These are phyloP conservation scores for Cystobasidium pallidum DNA, from an alignment of 1,284 basidiomycete genomes.

Conservation along the genomic window DNA sequence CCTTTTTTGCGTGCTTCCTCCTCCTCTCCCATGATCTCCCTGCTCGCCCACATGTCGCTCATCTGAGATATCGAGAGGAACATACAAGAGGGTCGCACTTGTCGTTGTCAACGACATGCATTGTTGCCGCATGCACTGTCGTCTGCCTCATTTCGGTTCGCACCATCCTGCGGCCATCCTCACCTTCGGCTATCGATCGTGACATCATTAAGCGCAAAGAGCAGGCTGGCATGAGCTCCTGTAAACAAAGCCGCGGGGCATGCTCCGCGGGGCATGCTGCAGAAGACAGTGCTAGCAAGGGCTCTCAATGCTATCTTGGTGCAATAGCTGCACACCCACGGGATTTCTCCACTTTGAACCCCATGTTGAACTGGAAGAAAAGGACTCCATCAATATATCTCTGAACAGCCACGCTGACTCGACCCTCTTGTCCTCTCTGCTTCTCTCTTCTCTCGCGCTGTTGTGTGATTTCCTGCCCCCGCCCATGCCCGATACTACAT, in stretches of 20 bases:
- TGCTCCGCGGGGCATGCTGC: no score
- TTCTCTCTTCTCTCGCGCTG: conserved; percentile 21
- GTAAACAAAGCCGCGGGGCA: no score
- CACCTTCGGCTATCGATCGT: conserved; percentile 52
- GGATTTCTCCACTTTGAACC: no score
- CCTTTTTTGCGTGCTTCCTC: conserved; percentile 52
- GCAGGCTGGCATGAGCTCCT: not conserved
- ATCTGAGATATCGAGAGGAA: not conserved
- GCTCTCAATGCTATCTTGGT: not conserved
- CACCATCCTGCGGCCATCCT: not conserved
- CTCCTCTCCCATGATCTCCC: conserved; percentile 7
- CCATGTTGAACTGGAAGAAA: not conserved
- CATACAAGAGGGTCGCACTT: conserved; percentile 9
- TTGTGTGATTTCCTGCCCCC: no score
- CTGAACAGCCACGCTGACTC: conserved; percentile 43
- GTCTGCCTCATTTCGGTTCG: conserved; percentile 44
- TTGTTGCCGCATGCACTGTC: not conserved
- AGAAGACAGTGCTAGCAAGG: not conserved
- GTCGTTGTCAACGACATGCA: not conserved
- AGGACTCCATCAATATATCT: not conserved
- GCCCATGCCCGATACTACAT: no score
- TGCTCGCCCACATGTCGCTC: conserved; percentile 25
- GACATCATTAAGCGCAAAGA: conserved; percentile 47
- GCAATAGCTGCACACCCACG: no score
- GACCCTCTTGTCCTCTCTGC: conserved; percentile 22